These are phyloP conservation scores for Bidens hawaiensis DNA, from an alignment of 140 eudicot genomes.

Conservation along the genomic window DNA sequence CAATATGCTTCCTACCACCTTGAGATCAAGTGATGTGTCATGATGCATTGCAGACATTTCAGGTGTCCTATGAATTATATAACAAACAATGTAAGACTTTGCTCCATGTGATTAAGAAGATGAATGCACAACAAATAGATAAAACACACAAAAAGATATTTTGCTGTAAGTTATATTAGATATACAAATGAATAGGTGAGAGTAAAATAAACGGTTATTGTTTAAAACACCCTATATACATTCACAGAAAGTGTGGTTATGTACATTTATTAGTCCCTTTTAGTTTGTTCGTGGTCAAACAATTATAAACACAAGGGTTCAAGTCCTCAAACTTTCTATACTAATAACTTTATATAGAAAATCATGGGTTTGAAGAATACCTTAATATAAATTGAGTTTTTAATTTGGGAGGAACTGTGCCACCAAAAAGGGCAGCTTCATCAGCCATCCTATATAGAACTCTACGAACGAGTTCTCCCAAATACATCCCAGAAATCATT, in stretches of 20 bases:
- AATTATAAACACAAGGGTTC: too few relatives aligned
- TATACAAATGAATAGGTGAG: background rate
- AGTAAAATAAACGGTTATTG: background rate
- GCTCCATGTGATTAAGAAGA: background rate
- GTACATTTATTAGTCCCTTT: too few relatives aligned
- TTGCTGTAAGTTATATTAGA: background rate
- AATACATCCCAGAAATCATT: slow-evolving; percentile 85
- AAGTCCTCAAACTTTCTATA: too few relatives aligned
- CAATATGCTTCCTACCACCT: slow-evolving; percentile 60
- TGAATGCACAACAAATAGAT: background rate
- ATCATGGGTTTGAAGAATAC: slow-evolving; percentile 29
- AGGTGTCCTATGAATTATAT: slow-evolving; percentile 65
- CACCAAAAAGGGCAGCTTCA: slow-evolving; percentile 82
- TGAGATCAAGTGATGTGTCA: slow-evolving; percentile 77
- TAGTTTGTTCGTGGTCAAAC: too few relatives aligned
- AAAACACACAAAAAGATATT: background rate
- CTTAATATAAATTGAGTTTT: slow-evolving; percentile 63
- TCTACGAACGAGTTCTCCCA: slow-evolving; percentile 87
- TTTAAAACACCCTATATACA: background rate
- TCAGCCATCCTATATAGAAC: slow-evolving; percentile 67
- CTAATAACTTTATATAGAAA: background rate
- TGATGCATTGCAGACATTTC: slow-evolving; percentile 99
- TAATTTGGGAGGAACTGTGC: slow-evolving; percentile 69
- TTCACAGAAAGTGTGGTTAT: too few relatives aligned
- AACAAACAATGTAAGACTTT: slow-evolving; percentile 2